These are phyloP conservation scores for Dacryopinax spathularia DNA, from an alignment of 768 basidiomycete genomes.

Conservation along the genomic window DNA sequence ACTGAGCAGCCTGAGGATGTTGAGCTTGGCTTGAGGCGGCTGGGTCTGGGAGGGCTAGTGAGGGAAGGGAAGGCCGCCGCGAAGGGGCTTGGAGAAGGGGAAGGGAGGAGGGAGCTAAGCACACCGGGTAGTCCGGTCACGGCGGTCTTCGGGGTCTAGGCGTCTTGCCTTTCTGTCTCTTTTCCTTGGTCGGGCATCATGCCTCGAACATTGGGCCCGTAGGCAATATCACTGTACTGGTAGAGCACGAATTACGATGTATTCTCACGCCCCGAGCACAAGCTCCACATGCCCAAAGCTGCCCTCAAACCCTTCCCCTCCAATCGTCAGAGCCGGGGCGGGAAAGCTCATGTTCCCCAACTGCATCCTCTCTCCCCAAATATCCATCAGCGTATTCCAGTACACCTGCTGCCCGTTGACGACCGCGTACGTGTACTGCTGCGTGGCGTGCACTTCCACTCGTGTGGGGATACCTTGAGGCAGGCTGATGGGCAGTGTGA, in stretches of 20 bases:
- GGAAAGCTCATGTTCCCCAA: conserved; percentile 34
- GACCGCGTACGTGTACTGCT: conserved; percentile 25
- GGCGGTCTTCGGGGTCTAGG: not conserved
- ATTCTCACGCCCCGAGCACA: not conserved
- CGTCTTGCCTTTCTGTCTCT: not conserved
- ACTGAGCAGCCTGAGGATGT: not conserved
- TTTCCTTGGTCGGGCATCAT: too few species aligned
- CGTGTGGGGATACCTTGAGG: conserved; percentile 22
- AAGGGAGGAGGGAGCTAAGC: not conserved
- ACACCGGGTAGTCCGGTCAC: not conserved
- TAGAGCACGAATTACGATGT: not conserved
- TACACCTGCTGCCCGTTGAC: conserved; percentile 21
- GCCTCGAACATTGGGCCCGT: not conserved
- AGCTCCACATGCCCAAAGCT: conserved; percentile 22
- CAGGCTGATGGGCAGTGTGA: conserved; percentile 25
- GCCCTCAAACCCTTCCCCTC: conserved; percentile 27
- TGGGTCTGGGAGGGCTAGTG: not conserved
- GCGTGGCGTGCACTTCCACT: conserved; percentile 28
- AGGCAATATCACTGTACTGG: not conserved
- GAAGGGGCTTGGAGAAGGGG: not conserved
- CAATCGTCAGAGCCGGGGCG: conserved; percentile 26
- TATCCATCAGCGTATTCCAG: conserved; percentile 28
- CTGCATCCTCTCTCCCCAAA: conserved; percentile 30
- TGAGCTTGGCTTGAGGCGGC: not conserved
- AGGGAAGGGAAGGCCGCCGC: not conserved